Base-by-base conservation (phyloP, 2,329 filamentous ascomycete genomes). In the Arthrobotrys megalospora region DNA sequence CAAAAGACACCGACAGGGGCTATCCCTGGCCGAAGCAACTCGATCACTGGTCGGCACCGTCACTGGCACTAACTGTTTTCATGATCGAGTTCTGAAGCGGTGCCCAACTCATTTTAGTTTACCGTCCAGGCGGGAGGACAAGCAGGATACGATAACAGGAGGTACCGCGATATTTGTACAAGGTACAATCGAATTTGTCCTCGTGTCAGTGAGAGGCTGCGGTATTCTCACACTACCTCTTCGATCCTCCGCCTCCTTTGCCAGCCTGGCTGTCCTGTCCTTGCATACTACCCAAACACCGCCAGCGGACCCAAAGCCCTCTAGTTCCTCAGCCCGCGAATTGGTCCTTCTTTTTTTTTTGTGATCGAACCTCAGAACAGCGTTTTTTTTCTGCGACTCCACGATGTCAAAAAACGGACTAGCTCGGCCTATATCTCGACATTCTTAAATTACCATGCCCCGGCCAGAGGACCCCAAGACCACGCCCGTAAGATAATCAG, bases 111-210 rank as follows among this genome's bases (percentile, higher is more conserved):
- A 43, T 67, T 41, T 53, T 67, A 32, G 48, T 55, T 38, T 62
- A 28, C 47, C 38, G 65, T 34, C 32, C 66, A 36, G 43, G 43
- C 70, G 70, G 70, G 69, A 73, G 50, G 21, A 36, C 34, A 34
- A 38, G 34, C 48, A 76, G 48, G 16, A 55, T 52, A 67, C 73
- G 73, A 77, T 71, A 71, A 78, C 67, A 64, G 63, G 67, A 78
- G 67, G 67, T 78, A 78, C 75, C 75, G 47, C 68, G 67, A 78
- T 72, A 38, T 67, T 67, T 72, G 75, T 78, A 78, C 75, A 78
- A 72, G 75, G 75, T 78, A 78, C 75, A 58, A 45, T 64, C 21
- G 50, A 38, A 41, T 67, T 78, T 72, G 75, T 78, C 52, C 67
- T 67, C 62, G 67, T 64, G 67, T 65, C 60, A 66, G 34, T 28